Evolutionary conservation across 768 basidiomycete species (phyloP).

Genomic region (Leccinum obscurum): DNA sequence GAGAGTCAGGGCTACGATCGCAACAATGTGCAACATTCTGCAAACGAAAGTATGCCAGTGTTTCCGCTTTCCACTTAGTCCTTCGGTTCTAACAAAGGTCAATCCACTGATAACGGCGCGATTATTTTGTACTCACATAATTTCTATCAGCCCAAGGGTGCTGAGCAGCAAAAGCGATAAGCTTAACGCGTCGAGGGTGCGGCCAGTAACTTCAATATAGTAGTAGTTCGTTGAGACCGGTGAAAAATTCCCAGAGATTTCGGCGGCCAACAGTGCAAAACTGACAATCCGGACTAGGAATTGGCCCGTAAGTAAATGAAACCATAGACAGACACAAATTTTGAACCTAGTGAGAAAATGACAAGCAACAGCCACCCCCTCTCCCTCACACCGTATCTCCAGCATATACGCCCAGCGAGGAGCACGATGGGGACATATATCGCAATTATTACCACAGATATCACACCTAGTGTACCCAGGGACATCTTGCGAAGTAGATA

Average conservation of each 20-base stretch:
- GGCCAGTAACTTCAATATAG: too few relatives aligned
- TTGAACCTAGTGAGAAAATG: constrained; percentile 53
- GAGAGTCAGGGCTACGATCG: constrained; percentile 30
- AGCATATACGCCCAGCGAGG: too few relatives aligned
- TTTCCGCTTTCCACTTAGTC: constrained; percentile 20
- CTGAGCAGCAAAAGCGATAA: constrained; percentile 40
- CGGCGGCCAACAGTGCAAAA: constrained; percentile 39
- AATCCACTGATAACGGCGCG: not conserved
- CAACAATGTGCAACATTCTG: constrained; percentile 32
- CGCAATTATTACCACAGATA: too few relatives aligned
- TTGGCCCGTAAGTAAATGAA: not conserved
- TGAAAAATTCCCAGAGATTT: too few relatives aligned
- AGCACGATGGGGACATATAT: too few relatives aligned
- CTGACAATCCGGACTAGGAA: constrained; percentile 55
- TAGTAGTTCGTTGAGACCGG: too few relatives aligned
- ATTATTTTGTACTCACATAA: constrained; percentile 29
- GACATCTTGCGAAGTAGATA: too few relatives aligned
- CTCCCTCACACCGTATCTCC: too few relatives aligned
- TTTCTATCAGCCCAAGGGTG: constrained; percentile 38
- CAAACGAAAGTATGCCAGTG: constrained; percentile 11
- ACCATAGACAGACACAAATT: constrained; percentile 23
- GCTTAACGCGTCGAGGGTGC: constrained; percentile 31
- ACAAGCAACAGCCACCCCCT: constrained; percentile 52
- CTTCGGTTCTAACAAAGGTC: constrained; percentile 27
- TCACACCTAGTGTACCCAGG: too few relatives aligned